Conservation (phyloP, 805 yeast species). For the Saturnispora bothae region DNA sequence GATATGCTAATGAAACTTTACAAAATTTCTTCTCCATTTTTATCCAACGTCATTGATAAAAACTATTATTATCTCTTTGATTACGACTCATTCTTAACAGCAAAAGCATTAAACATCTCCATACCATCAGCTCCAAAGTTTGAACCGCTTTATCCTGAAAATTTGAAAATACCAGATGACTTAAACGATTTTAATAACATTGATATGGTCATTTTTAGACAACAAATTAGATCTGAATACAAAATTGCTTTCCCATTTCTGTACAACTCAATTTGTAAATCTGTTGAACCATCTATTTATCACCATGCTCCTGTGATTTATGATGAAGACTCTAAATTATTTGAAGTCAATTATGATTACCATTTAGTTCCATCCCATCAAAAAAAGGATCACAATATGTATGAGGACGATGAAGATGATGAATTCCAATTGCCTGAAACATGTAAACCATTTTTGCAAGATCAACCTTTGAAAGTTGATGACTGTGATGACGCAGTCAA, state of each 20-base stretch:
- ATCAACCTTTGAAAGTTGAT: conserved; percentile 34
- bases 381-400: conserved; percentile 1
- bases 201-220: conserved; percentile 76
- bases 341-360: conserved; percentile 40
- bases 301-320: conserved; percentile 50
- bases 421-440: conserved; percentile 28
- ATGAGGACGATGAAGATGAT: conserved; percentile 21
- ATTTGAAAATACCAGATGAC: conserved; percentile 57
- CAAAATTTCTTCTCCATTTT: conserved; percentile 59
- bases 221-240: conserved; percentile 71
- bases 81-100: conserved; percentile 71
- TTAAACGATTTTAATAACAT: conserved; percentile 84
- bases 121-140: conserved; percentile 95
- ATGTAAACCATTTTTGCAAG: conserved; percentile 44
- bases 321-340: conserved; percentile 44
- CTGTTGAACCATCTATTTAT: conserved; percentile 53
- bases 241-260: conserved; percentile 78
- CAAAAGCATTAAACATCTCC: conserved; percentile 79
- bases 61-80: conserved; percentile 68
- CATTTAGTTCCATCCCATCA: conserved; percentile 40
- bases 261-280: conserved; percentile 66
- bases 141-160: conserved; percentile 70
- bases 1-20: conserved; percentile 56
- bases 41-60: conserved; percentile 39
- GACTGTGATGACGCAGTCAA: conserved; percentile 48